phyloP scores from a whole-genome alignment of 495 filamentous ascomycete genomes.

The Pseudoneurospora amorphoporcata region DNA sequence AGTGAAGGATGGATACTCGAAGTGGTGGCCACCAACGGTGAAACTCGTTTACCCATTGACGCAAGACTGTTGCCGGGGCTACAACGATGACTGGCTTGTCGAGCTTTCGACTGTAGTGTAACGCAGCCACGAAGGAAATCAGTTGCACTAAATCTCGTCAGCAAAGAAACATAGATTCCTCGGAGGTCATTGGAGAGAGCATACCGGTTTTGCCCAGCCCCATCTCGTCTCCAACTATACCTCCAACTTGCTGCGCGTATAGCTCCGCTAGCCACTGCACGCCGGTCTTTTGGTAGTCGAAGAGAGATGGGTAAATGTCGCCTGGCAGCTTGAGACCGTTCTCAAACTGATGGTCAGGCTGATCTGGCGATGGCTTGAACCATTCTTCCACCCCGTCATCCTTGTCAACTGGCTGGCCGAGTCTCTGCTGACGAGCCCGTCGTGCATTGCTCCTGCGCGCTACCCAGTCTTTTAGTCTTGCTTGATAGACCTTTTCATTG shows the following conservation, averaged over 20 bases:
- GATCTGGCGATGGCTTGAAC: constrained; percentile 73
- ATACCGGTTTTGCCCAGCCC: constrained; percentile 76
- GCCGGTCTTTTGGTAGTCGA: constrained; percentile 91
- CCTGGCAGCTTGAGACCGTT: constrained; percentile 75
- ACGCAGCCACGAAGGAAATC: constrained; percentile 79
- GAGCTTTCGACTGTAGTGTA: constrained; percentile 82
- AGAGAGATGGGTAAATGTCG: constrained; percentile 80
- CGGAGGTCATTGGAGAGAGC: not conserved
- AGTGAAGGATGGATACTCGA: constrained; percentile 87
- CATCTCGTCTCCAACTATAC: constrained; percentile 97
- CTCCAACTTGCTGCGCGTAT: constrained; percentile 77
- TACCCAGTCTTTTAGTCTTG: constrained; percentile 66
- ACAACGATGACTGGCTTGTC: constrained; percentile 80
- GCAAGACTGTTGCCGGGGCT: constrained; percentile 85
- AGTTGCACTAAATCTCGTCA: constrained; percentile 48
- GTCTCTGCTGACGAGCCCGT: constrained; percentile 29
- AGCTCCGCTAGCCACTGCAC: constrained; percentile 97
- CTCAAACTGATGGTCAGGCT: constrained; percentile 59
- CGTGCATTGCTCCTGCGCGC: constrained; percentile 57
- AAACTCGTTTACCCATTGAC: constrained; percentile 97
- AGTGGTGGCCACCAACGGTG: constrained; percentile 96
- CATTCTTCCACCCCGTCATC: constrained; percentile 57
- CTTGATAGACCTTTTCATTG: constrained; percentile 73
- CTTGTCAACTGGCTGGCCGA: constrained; percentile 19
- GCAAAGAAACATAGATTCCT: not conserved